phyloP scores from a whole-genome alignment of 371 early-diverging fungal genomes.

The Rhizopus arrhizus region DNA sequence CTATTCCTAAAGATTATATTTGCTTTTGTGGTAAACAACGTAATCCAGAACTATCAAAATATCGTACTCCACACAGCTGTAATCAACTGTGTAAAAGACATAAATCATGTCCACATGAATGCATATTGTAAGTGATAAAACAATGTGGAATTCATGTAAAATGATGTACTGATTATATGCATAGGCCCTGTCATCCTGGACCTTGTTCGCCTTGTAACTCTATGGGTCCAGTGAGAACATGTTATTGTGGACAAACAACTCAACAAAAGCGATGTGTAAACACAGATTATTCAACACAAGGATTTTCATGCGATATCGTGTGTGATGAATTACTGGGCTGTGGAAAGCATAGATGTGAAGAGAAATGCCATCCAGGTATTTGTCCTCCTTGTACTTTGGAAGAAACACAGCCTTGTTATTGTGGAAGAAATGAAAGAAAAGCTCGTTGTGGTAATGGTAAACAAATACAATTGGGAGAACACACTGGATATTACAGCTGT shows the following conservation, averaged over 20 bases:
- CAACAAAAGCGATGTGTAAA: slow-evolving; percentile 71
- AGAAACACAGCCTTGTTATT: slow-evolving; percentile 69
- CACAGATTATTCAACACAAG: slow-evolving; percentile 61
- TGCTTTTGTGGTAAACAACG: slow-evolving; percentile 90
- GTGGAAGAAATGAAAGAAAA: slow-evolving; percentile 63
- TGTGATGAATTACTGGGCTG: slow-evolving; percentile 77
- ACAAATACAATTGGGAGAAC: slow-evolving; percentile 35
- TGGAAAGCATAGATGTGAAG: slow-evolving; percentile 67
- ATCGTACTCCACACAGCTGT: slow-evolving; percentile 84
- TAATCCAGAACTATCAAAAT: slow-evolving; percentile 68
- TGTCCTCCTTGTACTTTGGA: slow-evolving; percentile 67
- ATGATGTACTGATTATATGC: slow-evolving; percentile 1
- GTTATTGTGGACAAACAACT: slow-evolving; percentile 79
- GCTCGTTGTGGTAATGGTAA: slow-evolving; percentile 66
- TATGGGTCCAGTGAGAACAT: slow-evolving; percentile 71
- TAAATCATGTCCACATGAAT: slow-evolving; percentile 69
- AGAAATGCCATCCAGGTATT: slow-evolving; percentile 69
- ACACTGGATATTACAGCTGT: slow-evolving; percentile 66
- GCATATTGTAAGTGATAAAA: slow-evolving; percentile 55
- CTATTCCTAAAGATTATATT: slow-evolving; percentile 68
- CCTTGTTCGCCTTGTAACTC: slow-evolving; percentile 91
- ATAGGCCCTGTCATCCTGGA: slow-evolving; percentile 89
- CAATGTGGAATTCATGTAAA: neutral
- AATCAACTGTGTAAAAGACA: slow-evolving; percentile 72
- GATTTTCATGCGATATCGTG: slow-evolving; percentile 64